Evolutionary conservation across 2,329 filamentous ascomycete genomes (phyloP), one percentile per base, ranked within the genome.

Genomic region (Thelonectria blattea): DNA sequence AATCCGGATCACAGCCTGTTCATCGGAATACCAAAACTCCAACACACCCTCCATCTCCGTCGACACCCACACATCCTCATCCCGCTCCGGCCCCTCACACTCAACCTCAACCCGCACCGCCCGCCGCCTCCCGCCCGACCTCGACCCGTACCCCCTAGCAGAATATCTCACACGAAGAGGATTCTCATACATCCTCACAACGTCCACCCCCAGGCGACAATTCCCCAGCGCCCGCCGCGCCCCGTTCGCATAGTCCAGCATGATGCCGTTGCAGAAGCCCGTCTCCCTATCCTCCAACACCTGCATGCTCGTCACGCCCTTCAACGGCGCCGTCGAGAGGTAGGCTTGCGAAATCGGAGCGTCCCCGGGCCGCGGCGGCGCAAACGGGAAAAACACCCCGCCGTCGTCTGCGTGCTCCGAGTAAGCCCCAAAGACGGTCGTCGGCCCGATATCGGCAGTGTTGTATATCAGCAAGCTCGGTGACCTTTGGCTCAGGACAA

Each of bases 191-290:
- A n/a, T 51, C 12, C 8, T 55, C 1, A 27, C 37, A 7, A 1
- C 3, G 8, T 52, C 51, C 2, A 56, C 2, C 1, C 51, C 60
- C 6, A 59, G 20, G 2, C 34, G 47, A 5, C 55, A 62, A 18
- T 45, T 47, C 12, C 56, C 60, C 6, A 62, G 10, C 11, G 60
- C 51, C 11, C 60, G 50, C 14, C 42, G 56, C 18, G 60, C 41
- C 4, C 60, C 60, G 17, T 59, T 37, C 17, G 51, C 27, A 10
- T 62, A 62, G 12, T 59, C 51, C 9, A 62, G 39, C 2, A 62
- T 17, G 3, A 62, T 27, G 1, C 18, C 60, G 42, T 20, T 42
- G 34, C 46, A 55, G 6, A 24, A 30, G 1, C 47, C 52, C 5
- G 3, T 9, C 3, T 12, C 5, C 12, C n/a, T 3, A 9, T 62